Base-by-base conservation (phyloP, 2,329 filamentous ascomycete genomes). In the Ceratocystis ficicola region DNA sequence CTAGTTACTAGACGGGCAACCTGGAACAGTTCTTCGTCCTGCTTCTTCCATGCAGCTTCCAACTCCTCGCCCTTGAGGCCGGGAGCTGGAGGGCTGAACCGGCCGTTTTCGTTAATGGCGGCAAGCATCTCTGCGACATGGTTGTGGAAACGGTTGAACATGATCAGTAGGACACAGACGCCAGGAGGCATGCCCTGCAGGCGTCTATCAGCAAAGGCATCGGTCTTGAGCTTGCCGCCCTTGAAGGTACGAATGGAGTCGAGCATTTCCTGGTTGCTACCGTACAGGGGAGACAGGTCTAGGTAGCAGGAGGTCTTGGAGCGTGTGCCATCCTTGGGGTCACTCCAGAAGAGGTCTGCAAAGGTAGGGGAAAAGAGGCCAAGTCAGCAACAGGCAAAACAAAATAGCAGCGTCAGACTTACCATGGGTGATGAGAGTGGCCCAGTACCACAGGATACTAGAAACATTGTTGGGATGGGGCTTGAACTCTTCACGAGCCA, bases 81-180 rank as follows among this genome's bases (percentile, higher is more conserved):
- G 4, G 77, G 74, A 0, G 77, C 63, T 0, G 90, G 89, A 68
- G 84, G 86, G 0, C 80, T 83, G 75, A 96, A 96, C 25, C 89
- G 83, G 17, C 85, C 86, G 57, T 84, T 83, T 71, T 96, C 92
- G 71, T 96, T 96, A 75, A 96, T 93, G n/a, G 81, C 77, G 0
- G 88, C 88, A 20, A 96, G 78, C 68, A 93, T 87, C 65, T 85
- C 82, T 1, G 89, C 91, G 0, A 91, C 84, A 69, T 94, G 82
- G 75, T 97, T 96, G 76, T 96, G 93, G 76, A 95, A 95, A 28
- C 86, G 82, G 71, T 87, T 87, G 76, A 90, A 86, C 87, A 91
- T 90, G 74, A 92, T 81, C 32, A 92, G 75, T 2, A 92, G 71
- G 3, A 89, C 85, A 66, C 84, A 81, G 3, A 88, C 86, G 12